Evolutionary conservation across 208 protist species (phyloP), one percentile per base, ranked within the genome.

Genomic region (Tritrichomonas foetus): DNA sequence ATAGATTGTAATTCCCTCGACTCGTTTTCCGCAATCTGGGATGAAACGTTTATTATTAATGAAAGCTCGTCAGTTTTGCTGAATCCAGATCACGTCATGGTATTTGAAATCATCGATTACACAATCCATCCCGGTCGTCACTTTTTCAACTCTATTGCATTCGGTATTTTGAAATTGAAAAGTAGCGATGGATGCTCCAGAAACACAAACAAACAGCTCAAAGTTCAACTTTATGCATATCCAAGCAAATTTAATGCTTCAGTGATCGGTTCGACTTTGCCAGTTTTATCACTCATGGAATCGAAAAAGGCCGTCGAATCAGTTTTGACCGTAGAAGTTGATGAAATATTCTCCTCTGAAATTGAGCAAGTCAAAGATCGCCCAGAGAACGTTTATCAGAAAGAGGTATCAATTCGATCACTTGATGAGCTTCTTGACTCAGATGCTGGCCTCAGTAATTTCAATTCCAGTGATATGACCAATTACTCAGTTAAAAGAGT

Each of bases 11-110:
- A 13, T 1, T 1, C n/a, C 20, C 39, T 89, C 33, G 20, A 33
- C 8, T 53, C 41, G 16, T 49, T 47, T n/a, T 53, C 27, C 3
- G 33, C 47, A 22, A 57, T 53, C 53, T 89, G 78, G 78, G 57
- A 89, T 57, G 78, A 89, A 57, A 55, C 47, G 33, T 89, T 89
- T 89, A 36, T 89, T 55, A 33, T 53, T 39, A 89, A 89, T 49
- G 78, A 89, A 89, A 25, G 14, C 39, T 39, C 25, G 33, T 53
- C 47, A 39, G 3, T 33, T 39, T 33, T 89, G 53, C 20, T 49
- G 5, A 61, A 53, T 16, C 41, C 13, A 39, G 47, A 89, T 50
- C 14, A 39, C 0, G 39, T 89, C 8, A 53, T 89, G 25, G 0
- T 89, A 1, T 89, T 89, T 30, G 78, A 89, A 39, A 89, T 89